Base-by-base conservation (phyloP, 805 yeast species). In the Debaryomyces tyrocola region DNA sequence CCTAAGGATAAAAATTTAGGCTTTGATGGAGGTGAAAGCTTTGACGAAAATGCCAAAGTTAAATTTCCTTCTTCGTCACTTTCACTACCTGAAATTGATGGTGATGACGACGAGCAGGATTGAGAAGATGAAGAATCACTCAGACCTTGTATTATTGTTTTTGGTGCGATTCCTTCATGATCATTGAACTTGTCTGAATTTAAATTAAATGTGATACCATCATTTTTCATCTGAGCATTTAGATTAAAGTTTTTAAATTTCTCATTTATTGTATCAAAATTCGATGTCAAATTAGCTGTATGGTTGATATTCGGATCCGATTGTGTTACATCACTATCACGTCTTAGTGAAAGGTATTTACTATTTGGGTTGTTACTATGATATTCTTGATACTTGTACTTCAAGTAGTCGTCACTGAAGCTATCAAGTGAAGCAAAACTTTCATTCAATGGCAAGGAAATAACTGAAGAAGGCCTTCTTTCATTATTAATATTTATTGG, bases 361-460 rank as follows among this genome's bases (percentile, higher is more conserved):
- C 17, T 31, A 31, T 12, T 3, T 18, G 33, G 35, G 2, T 48
- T 50, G 44, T 51, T 60, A 27, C 51, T 44, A n/a, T 61, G 53
- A 53, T 52, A 66, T 46, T 72, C 74, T 20, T 65, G 63, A 47
- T 70, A 70, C 49, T 67, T 68, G 46, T 60, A 51, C 43, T 66
- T 74, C 49, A 75, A 73, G 48, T 74, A 78, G 43, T 81, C 85
- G 53, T 81, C 77, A 58, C 84, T 83, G 48, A 79, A 76, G 59
- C 90, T 82, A 57, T 84, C 90, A 58, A 87, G 67, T 0, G 91
- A 85, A 0, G 92, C 92, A 70, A 85, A 85, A 50, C 90, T 84
- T 36, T 87, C 87, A 50, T 81, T 84, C 12, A 84, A 70, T 0
- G 89, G 89, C 34, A 85, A 68, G 21, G 84, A 78, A 46, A 85